phyloP scores from a whole-genome alignment of 2,329 filamentous ascomycete genomes.

The Alternaria atra region DNA sequence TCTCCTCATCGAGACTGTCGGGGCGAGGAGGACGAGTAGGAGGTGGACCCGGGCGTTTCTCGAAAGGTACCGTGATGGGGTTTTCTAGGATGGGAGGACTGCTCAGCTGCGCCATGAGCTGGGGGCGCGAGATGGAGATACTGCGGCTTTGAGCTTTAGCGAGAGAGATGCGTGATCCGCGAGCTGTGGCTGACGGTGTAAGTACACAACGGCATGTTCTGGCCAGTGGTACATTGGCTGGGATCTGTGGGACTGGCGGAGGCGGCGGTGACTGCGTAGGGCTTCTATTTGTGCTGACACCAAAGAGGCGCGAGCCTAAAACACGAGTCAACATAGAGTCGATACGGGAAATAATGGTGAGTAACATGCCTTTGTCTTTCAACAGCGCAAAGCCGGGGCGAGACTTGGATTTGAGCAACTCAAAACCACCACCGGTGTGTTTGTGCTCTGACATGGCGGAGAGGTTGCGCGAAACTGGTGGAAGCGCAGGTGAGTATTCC shows the following conservation, averaged over 20 bases:
- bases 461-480: not conserved
- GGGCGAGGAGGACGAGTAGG: conserved; percentile 29
- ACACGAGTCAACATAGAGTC: not conserved
- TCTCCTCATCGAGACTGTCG: conserved; percentile 25
- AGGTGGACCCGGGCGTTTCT: conserved; percentile 20
- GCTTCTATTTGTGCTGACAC: not conserved
- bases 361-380: not conserved
- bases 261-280: conserved; percentile 17
- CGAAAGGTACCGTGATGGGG: conserved; percentile 18
- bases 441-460: not conserved
- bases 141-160: not conserved
- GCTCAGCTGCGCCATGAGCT: conserved; percentile 12
- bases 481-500: not conserved
- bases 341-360: not conserved
- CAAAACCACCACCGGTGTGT: not conserved
- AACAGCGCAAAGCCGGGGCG: conserved; percentile 1
- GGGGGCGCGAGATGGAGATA: conserved; percentile 26
- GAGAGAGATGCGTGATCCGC: conserved; percentile 10
- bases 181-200: conserved; percentile 3
- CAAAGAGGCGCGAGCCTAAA: conserved; percentile 30
- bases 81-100: conserved; percentile 8
- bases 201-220: conserved; percentile 9
- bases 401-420: conserved; percentile 11
- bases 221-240: conserved; percentile 5
- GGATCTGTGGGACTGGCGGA: conserved; percentile 27